These are phyloP conservation scores for Phaseolus lunatus DNA, from an alignment of 306 rosid species.

Conservation along the genomic window DNA sequence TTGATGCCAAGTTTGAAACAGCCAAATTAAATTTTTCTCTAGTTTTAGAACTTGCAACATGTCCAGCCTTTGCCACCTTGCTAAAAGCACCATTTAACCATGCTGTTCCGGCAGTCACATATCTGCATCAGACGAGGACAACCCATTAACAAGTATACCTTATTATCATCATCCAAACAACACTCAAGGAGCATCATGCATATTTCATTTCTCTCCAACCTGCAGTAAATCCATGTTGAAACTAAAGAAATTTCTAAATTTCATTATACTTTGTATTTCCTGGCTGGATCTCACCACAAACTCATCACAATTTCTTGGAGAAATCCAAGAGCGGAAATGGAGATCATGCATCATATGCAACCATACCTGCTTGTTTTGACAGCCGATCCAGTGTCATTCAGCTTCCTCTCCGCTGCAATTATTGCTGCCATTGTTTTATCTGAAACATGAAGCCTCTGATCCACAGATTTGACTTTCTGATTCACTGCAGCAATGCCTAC, in stretches of 20 bases:
- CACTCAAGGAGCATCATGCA: neutral
- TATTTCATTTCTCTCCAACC: constrained; percentile 25
- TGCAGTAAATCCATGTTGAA: neutral
- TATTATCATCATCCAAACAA: constrained; percentile 34
- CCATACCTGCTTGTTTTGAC: constrained; percentile 92
- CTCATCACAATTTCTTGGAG: neutral
- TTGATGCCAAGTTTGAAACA: constrained; percentile 78
- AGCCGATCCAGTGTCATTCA: constrained; percentile 91
- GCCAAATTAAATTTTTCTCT: constrained; percentile 87
- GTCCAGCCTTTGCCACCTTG: constrained; percentile 88
- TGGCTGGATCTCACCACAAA: constrained; percentile 11
- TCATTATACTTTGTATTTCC: neutral
- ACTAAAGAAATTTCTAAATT: constrained; percentile 5
- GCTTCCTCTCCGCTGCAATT: constrained; percentile 85
- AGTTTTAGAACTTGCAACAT: constrained; percentile 84
- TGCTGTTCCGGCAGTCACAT: constrained; percentile 79
- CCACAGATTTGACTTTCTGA: constrained; percentile 91
- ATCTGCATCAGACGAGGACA: constrained; percentile 56
- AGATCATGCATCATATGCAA: constrained; percentile 36
- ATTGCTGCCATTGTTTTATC: constrained; percentile 96
- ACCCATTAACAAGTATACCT: constrained; percentile 23
- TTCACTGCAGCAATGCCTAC: constrained; percentile 84
- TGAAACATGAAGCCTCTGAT: constrained; percentile 86
- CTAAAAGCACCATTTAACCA: constrained; percentile 95
- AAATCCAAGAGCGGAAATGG: constrained; percentile 15